A percentile compares a stretch with the other conserved stretches of the same genome.
These are phyloP conservation scores for Trichodelitschia bisporula DNA, from an alignment of 495 filamentous ascomycete species.

Conservation along the genomic window DNA sequence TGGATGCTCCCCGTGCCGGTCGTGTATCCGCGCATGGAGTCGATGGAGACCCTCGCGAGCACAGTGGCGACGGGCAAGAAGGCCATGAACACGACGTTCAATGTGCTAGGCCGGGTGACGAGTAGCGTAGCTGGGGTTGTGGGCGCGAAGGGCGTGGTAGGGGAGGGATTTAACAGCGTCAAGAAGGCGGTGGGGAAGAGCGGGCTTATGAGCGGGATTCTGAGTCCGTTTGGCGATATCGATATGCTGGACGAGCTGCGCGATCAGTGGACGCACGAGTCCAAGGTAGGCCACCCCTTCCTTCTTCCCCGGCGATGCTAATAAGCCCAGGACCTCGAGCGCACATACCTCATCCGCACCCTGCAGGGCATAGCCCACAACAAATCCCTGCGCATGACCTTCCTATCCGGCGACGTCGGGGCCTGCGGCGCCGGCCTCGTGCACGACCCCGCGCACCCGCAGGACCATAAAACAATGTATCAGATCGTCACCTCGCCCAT, in stretches of 20 bases:
- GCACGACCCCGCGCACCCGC: slow-evolving; percentile 75
- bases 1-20: slow-evolving; percentile 84
- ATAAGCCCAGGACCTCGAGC: slow-evolving; percentile 48
- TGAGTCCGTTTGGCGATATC: slow-evolving; percentile 94
- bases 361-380: slow-evolving; percentile 85
- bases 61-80: slow-evolving; percentile 91
- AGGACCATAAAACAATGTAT: slow-evolving; percentile 98
- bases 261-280: slow-evolving; percentile 96
- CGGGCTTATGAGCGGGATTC: slow-evolving; percentile 77
- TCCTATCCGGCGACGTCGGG: slow-evolving; percentile 80
- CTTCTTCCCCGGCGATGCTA: not conserved
- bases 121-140: slow-evolving; percentile 86
- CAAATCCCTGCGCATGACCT: slow-evolving; percentile 86
- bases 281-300: slow-evolving; percentile 30
- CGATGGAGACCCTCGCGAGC: slow-evolving; percentile 67
- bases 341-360: slow-evolving; percentile 88
- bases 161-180: slow-evolving; percentile 73
- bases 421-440: slow-evolving; percentile 80
- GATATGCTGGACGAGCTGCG: slow-evolving; percentile 82
- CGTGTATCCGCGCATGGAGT: slow-evolving; percentile 76
- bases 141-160: slow-evolving; percentile 75
- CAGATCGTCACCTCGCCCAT: slow-evolving; percentile 82
- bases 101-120: slow-evolving; percentile 78
- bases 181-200: slow-evolving; percentile 91
- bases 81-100: slow-evolving; percentile 84